Base-by-base conservation (phyloP, 805 yeast species). In the Wickerhamiella bombiphila region DNA sequence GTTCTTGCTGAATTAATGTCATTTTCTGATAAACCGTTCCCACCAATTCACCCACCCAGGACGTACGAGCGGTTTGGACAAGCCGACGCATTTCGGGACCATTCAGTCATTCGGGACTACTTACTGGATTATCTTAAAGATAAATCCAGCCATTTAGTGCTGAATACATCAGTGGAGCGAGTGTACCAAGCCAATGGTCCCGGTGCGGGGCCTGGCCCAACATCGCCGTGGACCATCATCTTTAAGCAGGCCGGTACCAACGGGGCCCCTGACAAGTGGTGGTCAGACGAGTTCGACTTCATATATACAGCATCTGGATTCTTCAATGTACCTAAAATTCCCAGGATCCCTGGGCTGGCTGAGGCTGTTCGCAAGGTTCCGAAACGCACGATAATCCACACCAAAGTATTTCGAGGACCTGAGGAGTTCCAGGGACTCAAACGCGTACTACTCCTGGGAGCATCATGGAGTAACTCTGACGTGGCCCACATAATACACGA, bases 401-500 rank as follows among this genome's bases (percentile, higher is more conserved):
- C 57, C 5, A 52, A 60, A 20, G 46, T 45, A n/a, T 59, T 60
- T 57, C 51, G 60, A 29, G 45, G 42, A 8, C 45, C 42, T 6
- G 42, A 43, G 25, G 50, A 45, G 19, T 42, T 46, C 25, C 39
- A 29, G 24, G 52, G 45, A 22, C 56, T 58, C 38, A 43, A 40
- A 7, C 42, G 39, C 6, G 47, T 57, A 3, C 56, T 56, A 13
- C 48, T 59, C 1, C 46, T 60, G 15, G 65, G 66, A 2, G 50
- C 44, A 11, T 37, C 41, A 9, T 43, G 41, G 41, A 43, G 47
- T 33, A 41, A 35, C 32, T 36, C 42, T 17, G 47, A 43, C 19
- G 38, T 43, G 14, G 44, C 42, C 5, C 45, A 41, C 22, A 47
- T 32, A 59, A 61, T 54, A 9, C 49, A 41, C 20, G 33, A 36